Percentiles rank a stretch among this genome's conserved stretches.
Evolutionary conservation across 306 rosid species (phyloP).

Genomic region (Comarum palustre): DNA sequence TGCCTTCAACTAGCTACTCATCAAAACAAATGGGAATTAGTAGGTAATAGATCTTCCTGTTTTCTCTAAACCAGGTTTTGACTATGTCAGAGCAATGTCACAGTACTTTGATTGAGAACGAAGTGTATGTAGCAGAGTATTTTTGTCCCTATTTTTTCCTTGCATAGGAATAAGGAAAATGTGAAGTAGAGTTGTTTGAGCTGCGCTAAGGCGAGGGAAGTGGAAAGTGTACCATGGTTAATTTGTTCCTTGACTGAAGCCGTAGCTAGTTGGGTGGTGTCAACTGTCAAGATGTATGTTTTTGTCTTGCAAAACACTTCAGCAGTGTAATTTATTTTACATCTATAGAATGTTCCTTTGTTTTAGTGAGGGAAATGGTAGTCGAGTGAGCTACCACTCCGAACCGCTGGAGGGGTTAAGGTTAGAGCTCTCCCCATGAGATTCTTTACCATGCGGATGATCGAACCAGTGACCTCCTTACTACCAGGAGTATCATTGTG

Average conservation of each 20-base stretch:
- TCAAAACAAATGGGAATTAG: neutral
- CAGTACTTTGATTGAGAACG: neutral
- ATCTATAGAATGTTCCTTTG: neutral
- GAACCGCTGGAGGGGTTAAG: no score
- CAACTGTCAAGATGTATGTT: neutral
- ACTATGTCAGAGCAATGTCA: constrained; percentile 18
- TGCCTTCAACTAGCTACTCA: neutral
- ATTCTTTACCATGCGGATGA: no score
- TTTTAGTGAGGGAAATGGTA: no score
- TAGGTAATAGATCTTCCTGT: neutral
- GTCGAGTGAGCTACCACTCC: no score
- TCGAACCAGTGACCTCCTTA: no score
- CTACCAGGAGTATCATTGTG: no score
- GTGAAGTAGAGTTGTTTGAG: constrained; percentile 4
- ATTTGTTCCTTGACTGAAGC: constrained; percentile 3
- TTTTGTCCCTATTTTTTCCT: constrained; percentile 12
- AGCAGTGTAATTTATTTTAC: constrained; percentile 3
- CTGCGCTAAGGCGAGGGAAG: neutral
- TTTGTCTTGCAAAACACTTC: constrained; percentile 5
- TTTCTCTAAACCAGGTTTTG: constrained; percentile 20
- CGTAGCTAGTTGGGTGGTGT: constrained; percentile 2
- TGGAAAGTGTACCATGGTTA: constrained; percentile 18
- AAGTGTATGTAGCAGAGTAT: constrained; percentile 18
- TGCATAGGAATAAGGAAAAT: constrained; percentile 14
- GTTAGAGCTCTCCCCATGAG: no score